phyloP scores from a whole-genome alignment of 371 early-diverging fungal species.

The Syncephalastrum sp. region DNA sequence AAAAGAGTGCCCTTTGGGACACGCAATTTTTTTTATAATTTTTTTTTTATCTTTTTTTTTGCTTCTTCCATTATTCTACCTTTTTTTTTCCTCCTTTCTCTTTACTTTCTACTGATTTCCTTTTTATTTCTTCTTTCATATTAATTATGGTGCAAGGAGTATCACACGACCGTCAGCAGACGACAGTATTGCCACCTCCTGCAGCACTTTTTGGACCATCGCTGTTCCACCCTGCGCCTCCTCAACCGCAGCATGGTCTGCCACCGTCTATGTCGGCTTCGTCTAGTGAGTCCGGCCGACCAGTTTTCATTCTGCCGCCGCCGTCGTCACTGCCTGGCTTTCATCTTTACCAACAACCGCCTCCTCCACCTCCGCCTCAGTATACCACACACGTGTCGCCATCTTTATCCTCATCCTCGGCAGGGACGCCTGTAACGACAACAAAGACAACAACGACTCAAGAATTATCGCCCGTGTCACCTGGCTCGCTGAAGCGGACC shows the following conservation, averaged over 20 bases:
- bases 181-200: slow-evolving; percentile 31
- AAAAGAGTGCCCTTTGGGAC: too few species aligned
- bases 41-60: background rate
- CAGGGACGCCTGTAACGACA: too few species aligned
- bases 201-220: slow-evolving; percentile 21
- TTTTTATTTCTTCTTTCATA: too few species aligned
- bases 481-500: too few species aligned
- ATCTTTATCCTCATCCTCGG: too few species aligned
- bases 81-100: background rate
- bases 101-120: background rate
- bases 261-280: background rate
- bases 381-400: slow-evolving; percentile 1
- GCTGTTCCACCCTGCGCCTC: slow-evolving; percentile 7
- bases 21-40: too few species aligned
- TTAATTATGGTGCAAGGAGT: too few species aligned
- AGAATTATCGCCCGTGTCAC: too few species aligned
- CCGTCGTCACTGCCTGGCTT: slow-evolving; percentile 39
- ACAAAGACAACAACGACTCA: too few species aligned
- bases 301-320: slow-evolving; percentile 40
- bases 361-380: slow-evolving; percentile 13
- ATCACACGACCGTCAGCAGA: too few species aligned
- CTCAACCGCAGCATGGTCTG: background rate
- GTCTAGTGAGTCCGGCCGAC: slow-evolving; percentile 13
- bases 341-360: slow-evolving; percentile 14
- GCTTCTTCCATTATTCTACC: background rate